Percentiles rank a stretch among this genome's conserved stretches.
Evolutionary conservation across 768 basidiomycete species (phyloP).

Genomic region (Tulasnella sp.): DNA sequence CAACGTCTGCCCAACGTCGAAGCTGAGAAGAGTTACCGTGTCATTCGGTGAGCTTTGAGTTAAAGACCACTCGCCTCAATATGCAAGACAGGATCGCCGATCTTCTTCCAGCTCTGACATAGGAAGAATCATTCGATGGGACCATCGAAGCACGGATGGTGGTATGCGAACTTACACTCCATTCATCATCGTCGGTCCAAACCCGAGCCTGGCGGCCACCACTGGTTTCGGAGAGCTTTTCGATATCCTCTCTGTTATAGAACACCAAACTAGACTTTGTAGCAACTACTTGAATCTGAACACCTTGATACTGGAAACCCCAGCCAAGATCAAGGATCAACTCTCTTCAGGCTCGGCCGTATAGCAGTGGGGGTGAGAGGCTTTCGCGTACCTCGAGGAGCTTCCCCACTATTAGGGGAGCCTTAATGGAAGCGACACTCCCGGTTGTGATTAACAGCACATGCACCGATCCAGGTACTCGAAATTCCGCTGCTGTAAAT

Average conservation of each 20-base stretch:
- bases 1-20: slow-evolving; percentile 81
- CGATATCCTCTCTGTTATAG: slow-evolving; percentile 51
- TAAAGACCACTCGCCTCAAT: slow-evolving; percentile 65
- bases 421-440: slow-evolving; percentile 93
- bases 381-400: slow-evolving; percentile 50
- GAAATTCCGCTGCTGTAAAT: slow-evolving; percentile 16
- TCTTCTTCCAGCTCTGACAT: slow-evolving; percentile 55
- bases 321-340: background rate
- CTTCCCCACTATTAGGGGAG: slow-evolving; percentile 76
- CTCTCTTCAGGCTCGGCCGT: background rate
- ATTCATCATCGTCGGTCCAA: slow-evolving; percentile 91
- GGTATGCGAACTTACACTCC: slow-evolving; percentile 53
- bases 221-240: slow-evolving; percentile 21
- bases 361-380: slow-evolving; percentile 19
- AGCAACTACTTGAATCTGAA: slow-evolving; percentile 75
- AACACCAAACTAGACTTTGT: slow-evolving; percentile 74
- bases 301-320: slow-evolving; percentile 51
- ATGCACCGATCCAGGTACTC: slow-evolving; percentile 31
- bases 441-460: slow-evolving; percentile 83
- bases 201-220: slow-evolving; percentile 45
- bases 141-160: background rate
- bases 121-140: background rate
- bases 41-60: background rate
- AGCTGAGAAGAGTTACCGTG: slow-evolving; percentile 28
- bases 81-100: slow-evolving; percentile 90